Evolutionary conservation across 2,329 filamentous ascomycete genomes (phyloP), one percentile per base, ranked within the genome.

Genomic region (Penicillium paneum): DNA sequence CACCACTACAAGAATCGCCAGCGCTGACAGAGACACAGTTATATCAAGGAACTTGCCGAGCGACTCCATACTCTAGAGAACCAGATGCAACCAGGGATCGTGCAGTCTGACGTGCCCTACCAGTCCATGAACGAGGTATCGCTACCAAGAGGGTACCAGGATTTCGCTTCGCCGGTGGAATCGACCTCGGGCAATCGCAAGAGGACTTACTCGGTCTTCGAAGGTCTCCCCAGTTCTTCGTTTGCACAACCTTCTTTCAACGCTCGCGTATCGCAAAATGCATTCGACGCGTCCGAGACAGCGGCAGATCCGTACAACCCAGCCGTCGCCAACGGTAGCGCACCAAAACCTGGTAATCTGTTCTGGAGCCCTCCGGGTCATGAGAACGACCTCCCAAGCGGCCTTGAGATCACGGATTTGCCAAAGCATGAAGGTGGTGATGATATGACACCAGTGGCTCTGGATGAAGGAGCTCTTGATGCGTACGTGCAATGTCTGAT

Each of bases 31-130:
- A 43, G 17, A 44, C 28, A 48, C 65, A 90, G 87, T 15, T 96
- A 96, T 65, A 96, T 96, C 71, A 96, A 95, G 70, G 91, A 96
- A 71, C 81, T 96, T 21, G 90, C 91, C 24, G 91, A 96, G 68
- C 81, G 91, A 26, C 85, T 96, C 55, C 86, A 92, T 64, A 87
- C 83, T 40, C 86, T 96, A 42, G 91, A 96, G 69, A 88, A 87
- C 61, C 89, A 90, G 67, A 84, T 94, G 54, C 74, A 78, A 51
- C 74, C 74, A 4, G 59, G 67, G 13, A 73, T 74, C 58, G 65
- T 70, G 8, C 69, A 73, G 39, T 60, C 71, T 26, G 74, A 76
- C 28, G 72, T 75, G 54, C 73, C 70, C 15, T 79, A 79, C 58
- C 68, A 75, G 44, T 59, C 69, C 13, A 74, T 77, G 67, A 73